These are phyloP conservation scores for Epichloe brachyelytri DNA, from an alignment of 2,329 filamentous ascomycete genomes.

Conservation along the genomic window DNA sequence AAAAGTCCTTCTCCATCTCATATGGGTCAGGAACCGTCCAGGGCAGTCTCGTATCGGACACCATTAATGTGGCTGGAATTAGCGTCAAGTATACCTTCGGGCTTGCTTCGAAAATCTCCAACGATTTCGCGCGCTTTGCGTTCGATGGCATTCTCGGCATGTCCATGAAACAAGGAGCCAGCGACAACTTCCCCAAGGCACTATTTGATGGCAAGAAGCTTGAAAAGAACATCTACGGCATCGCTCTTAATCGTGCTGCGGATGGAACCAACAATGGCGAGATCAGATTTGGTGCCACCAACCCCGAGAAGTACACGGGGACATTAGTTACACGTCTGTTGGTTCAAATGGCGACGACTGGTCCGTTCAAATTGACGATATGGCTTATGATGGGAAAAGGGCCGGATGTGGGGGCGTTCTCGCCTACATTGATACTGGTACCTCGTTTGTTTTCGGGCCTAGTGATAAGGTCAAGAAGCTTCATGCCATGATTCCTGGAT, in stretches of 20 bases:
- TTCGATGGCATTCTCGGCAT: conserved; percentile 83
- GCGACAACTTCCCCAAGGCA: conserved; percentile 54
- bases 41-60: conserved; percentile 55
- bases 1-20: conserved; percentile 47
- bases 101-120: conserved; percentile 55
- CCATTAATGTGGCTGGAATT: conserved; percentile 52
- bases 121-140: conserved; percentile 64
- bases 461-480: conserved; percentile 50
- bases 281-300: conserved; percentile 61
- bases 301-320: conserved; percentile 51
- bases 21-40: conserved; percentile 69
- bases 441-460: conserved; percentile 66
- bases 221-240: conserved; percentile 51
- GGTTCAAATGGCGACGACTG: conserved; percentile 48
- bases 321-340: conserved; percentile 49
- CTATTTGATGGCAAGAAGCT: conserved; percentile 45
- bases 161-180: conserved; percentile 46
- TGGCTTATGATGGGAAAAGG: conserved; percentile 46
- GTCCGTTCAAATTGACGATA: conserved; percentile 58
- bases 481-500: conserved; percentile 54
- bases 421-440: conserved; percentile 75
- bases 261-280: conserved; percentile 61
- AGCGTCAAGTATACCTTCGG: conserved; percentile 56
- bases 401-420: conserved; percentile 41
- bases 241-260: conserved; percentile 54